Percentiles rank a stretch among this genome's conserved stretches.
Evolutionary conservation across 176 grass and related monocot species (phyloP).

Genomic region (Aegilops bicornis): DNA sequence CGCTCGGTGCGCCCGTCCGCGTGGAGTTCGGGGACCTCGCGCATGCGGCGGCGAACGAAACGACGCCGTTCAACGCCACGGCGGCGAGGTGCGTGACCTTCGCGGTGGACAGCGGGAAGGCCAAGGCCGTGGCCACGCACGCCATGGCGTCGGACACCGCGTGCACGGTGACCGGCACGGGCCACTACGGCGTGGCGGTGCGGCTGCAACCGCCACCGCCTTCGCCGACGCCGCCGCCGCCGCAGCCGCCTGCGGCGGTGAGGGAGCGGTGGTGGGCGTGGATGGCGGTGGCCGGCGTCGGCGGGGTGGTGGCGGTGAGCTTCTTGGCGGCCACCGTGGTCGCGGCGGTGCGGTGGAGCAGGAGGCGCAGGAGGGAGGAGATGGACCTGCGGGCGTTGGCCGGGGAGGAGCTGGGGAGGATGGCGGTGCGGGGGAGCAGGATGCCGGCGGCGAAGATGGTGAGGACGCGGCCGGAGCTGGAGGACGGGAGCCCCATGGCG

Average conservation of each 20-base stretch:
- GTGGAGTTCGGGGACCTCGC: slow-evolving; percentile 37
- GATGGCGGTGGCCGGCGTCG: background rate
- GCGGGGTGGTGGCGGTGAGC: slow-evolving; percentile 1
- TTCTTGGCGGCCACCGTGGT: slow-evolving; percentile 22
- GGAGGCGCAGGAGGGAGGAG: slow-evolving; percentile 48
- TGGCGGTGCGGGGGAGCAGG: slow-evolving; percentile 40
- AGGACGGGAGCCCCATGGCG: slow-evolving; percentile 22
- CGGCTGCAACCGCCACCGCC: background rate
- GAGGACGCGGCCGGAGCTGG: slow-evolving; percentile 35
- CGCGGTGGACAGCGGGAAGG: background rate
- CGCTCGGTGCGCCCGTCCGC: slow-evolving; percentile 30
- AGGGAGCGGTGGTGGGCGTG: slow-evolving; percentile 34
- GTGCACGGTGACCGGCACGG: slow-evolving; percentile 48
- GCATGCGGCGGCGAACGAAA: background rate
- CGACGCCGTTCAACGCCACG: slow-evolving; percentile 20
- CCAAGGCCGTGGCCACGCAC: slow-evolving; percentile 24
- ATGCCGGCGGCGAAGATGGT: slow-evolving; percentile 51
- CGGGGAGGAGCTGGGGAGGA: slow-evolving; percentile 41
- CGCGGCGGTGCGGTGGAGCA: slow-evolving; percentile 33
- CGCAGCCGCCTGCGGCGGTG: background rate
- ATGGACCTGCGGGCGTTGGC: slow-evolving; percentile 33
- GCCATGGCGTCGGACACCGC: slow-evolving; percentile 15
- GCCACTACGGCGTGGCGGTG: slow-evolving; percentile 38
- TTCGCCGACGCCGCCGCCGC: background rate
- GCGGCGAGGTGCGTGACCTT: slow-evolving; percentile 44